phyloP scores from a whole-genome alignment of 805 yeast genomes.

The Starmerella stigmatis region DNA sequence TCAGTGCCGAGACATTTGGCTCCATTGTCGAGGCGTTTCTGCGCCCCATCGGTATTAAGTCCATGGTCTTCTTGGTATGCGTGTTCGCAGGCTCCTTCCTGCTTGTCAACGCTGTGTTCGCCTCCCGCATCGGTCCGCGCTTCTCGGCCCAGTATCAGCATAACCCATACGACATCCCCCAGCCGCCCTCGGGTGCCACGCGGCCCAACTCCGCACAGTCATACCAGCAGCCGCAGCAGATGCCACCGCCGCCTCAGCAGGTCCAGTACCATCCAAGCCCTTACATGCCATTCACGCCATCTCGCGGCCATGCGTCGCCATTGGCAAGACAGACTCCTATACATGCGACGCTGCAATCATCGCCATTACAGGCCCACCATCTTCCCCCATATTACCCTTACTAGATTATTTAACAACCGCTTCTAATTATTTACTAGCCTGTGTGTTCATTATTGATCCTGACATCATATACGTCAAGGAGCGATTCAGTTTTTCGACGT shows the following conservation, averaged over 20 bases:
- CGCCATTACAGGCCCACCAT: conserved; percentile 10
- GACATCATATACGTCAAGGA: no score
- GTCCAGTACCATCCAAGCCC: conserved; percentile 1
- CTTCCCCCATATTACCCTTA: conserved; percentile 5
- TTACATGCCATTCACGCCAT: conserved; percentile 1
- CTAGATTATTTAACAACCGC: background rate
- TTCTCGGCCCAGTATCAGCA: conserved; percentile 8
- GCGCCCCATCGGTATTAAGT: conserved; percentile 58
- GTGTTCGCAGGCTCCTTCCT: conserved; percentile 27
- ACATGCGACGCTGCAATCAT: conserved; percentile 13
- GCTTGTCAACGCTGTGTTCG: conserved; percentile 28
- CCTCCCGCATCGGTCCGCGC: conserved; percentile 23
- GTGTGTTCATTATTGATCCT: no score
- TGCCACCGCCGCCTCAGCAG: conserved; percentile 2
- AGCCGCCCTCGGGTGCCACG: background rate
- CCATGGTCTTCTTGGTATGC: conserved; percentile 36
- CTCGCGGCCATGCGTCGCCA: conserved; percentile 2
- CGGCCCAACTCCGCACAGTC: background rate
- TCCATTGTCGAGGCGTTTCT: conserved; percentile 70
- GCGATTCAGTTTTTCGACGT: no score
- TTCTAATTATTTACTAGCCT: background rate
- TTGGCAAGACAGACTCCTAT: conserved; percentile 2
- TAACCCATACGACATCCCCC: background rate
- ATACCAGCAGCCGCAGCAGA: conserved; percentile 3
- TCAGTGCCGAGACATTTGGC: conserved; percentile 75